These are phyloP conservation scores for Malus sieversii DNA, from an alignment of 306 rosid genomes.

Conservation along the genomic window DNA sequence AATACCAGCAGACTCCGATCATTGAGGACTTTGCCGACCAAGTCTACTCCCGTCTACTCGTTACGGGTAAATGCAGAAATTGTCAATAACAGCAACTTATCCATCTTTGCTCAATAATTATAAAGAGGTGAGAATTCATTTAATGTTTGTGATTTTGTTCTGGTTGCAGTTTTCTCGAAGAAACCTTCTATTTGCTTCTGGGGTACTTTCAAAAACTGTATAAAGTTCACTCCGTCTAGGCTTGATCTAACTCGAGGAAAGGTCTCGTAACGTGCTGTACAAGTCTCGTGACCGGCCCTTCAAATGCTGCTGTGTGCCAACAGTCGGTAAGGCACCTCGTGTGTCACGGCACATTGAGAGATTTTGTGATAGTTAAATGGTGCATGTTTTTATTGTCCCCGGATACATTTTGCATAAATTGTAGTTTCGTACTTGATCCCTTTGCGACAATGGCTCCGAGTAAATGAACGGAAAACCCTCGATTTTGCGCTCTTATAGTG, in stretches of 20 bases:
- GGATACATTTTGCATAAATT: not conserved
- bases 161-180: constrained; percentile 85
- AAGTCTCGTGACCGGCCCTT: not conserved
- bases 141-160: constrained; percentile 11
- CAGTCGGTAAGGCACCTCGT: not conserved
- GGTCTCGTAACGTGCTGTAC: not conserved
- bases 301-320: not conserved
- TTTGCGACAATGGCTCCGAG: not conserved
- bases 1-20: constrained; percentile 68
- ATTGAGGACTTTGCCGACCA: constrained; percentile 73
- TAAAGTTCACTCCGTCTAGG: not conserved
- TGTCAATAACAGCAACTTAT: not conserved
- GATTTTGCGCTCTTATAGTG: not conserved
- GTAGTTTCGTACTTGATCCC: not conserved
- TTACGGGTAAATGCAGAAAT: constrained; percentile 48
- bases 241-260: not conserved
- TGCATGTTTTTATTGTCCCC: not conserved
- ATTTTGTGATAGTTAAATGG: not conserved
- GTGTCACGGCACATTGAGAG: not conserved
- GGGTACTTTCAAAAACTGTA: constrained; percentile 51
- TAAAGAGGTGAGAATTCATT: not conserved
- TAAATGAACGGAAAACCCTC: not conserved
- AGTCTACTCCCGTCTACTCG: constrained; percentile 68
- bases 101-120: not conserved
- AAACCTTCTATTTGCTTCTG: constrained; percentile 90